A percentile compares a stretch with the other conserved stretches of the same genome.
phyloP scores from a whole-genome alignment of 2,329 filamentous ascomycete species.

The Penicillium sp. region DNA sequence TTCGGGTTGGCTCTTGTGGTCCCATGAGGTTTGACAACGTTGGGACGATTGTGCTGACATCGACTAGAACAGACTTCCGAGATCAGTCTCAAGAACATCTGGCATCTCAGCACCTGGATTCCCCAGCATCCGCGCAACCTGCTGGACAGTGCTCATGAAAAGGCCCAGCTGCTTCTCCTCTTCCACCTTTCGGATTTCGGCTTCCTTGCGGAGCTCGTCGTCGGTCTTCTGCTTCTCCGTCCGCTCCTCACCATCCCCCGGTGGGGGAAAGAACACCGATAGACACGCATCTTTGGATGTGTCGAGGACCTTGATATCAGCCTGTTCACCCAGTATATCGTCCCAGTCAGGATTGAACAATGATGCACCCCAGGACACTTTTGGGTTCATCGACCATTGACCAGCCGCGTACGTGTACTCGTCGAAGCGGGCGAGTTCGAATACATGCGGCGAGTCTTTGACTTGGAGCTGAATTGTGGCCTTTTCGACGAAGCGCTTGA shows the following conservation, averaged over 20 bases:
- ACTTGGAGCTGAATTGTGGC: slow-evolving; percentile 38
- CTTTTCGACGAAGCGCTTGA: slow-evolving; percentile 38
- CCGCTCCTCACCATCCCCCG: not conserved
- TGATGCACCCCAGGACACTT: slow-evolving; percentile 36
- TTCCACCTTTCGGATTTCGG: not conserved
- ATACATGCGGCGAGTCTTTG: slow-evolving; percentile 38
- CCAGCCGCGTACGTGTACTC: slow-evolving; percentile 20
- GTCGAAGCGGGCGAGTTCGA: slow-evolving; percentile 46
- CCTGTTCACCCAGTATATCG: slow-evolving; percentile 29
- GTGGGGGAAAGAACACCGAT: not conserved
- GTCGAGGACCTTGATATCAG: not conserved
- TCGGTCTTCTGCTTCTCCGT: not conserved
- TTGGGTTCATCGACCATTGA: slow-evolving; percentile 13
- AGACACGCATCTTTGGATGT: not conserved
- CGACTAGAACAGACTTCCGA: slow-evolving; percentile 4
- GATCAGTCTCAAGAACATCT: not conserved
- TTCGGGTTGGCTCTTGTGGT: not conserved
- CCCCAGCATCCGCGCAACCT: slow-evolving; percentile 1
- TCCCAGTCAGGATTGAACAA: slow-evolving; percentile 42
- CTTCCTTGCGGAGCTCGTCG: not conserved
- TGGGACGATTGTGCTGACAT: not conserved
- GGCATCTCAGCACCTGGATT: not conserved
- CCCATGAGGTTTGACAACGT: not conserved
- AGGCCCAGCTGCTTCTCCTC: not conserved
- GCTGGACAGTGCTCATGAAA: slow-evolving; percentile 5